Percentiles rank a stretch among this genome's conserved stretches.
Conservation (phyloP, 805 yeast species). For the Kodamaea leandrae region DNA sequence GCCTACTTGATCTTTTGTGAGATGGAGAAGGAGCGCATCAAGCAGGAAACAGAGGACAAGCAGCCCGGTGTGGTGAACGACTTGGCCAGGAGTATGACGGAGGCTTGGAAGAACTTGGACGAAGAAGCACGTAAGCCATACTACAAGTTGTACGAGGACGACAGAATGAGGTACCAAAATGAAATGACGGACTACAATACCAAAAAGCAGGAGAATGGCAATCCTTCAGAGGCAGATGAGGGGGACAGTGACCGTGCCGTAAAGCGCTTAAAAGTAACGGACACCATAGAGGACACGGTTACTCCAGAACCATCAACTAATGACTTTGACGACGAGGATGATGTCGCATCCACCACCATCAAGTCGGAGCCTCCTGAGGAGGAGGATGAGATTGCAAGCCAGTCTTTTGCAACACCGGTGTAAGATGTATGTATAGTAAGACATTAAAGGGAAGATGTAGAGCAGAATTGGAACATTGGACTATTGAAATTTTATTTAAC, state of each 20-base stretch:
- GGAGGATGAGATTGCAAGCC: too few species aligned
- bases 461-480: too few species aligned
- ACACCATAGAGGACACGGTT: constrained; percentile 5
- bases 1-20: constrained; percentile 89
- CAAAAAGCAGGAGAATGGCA: constrained; percentile 19
- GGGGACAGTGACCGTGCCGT: constrained; percentile 7
- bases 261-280: constrained; percentile 6
- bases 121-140: constrained; percentile 72
- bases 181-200: constrained; percentile 61
- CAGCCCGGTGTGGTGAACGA: constrained; percentile 54
- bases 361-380: constrained; percentile 8
- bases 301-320: constrained; percentile 8
- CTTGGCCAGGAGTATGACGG: constrained; percentile 74
- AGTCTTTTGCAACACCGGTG: too few species aligned
- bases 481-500: too few species aligned
- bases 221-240: not conserved
- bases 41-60: constrained; percentile 51
- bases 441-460: not conserved
- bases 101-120: constrained; percentile 75
- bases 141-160: constrained; percentile 73
- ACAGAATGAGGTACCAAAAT: constrained; percentile 66
- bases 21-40: constrained; percentile 71
- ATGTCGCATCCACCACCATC: constrained; percentile 1
- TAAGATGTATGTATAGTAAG: too few species aligned
- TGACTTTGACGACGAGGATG: constrained; percentile 11